Conservation (phyloP, 2,329 filamentous ascomycete species). For the Apiospora kogelbergensis region DNA sequence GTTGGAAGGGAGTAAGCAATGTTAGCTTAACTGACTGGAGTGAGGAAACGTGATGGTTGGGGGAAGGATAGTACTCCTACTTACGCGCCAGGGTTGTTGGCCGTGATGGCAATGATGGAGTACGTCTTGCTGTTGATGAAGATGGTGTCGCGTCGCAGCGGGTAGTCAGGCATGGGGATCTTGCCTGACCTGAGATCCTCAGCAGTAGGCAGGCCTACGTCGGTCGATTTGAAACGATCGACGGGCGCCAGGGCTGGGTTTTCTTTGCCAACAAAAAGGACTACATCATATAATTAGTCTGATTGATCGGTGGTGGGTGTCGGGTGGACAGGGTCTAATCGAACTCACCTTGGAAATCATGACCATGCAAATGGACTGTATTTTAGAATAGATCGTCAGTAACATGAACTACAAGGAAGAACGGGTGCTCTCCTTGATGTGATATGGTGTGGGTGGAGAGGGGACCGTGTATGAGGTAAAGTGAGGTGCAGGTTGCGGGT, state of each 20-base stretch:
- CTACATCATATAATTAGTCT: neutral
- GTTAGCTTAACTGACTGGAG: neutral
- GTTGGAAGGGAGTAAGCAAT: neutral
- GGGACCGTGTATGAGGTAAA: neutral
- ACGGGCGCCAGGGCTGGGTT: neutral
- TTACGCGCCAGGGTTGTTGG: slow-evolving; percentile 11
- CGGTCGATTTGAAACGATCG: neutral
- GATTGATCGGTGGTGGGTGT: neutral
- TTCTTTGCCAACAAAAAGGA: neutral
- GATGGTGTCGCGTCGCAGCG: slow-evolving; percentile 4
- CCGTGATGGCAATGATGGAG: slow-evolving; percentile 9
- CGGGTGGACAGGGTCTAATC: neutral
- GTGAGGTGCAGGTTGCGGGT: neutral
- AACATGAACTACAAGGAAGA: neutral
- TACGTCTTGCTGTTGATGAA: slow-evolving; percentile 2
- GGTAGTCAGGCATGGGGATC: neutral
- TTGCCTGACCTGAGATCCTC: neutral
- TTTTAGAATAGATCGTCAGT: neutral
- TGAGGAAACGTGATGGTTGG: neutral
- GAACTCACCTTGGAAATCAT: slow-evolving; percentile 9
- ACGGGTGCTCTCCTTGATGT: neutral
- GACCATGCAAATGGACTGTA: slow-evolving; percentile 5
- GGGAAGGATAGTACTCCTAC: neutral
- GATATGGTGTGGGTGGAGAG: neutral
- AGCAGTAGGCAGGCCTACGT: neutral